Evolutionary conservation across 495 filamentous ascomycete genomes (phyloP), one percentile per base, ranked within the genome.

Genomic region (Xylaria bambusicola): DNA sequence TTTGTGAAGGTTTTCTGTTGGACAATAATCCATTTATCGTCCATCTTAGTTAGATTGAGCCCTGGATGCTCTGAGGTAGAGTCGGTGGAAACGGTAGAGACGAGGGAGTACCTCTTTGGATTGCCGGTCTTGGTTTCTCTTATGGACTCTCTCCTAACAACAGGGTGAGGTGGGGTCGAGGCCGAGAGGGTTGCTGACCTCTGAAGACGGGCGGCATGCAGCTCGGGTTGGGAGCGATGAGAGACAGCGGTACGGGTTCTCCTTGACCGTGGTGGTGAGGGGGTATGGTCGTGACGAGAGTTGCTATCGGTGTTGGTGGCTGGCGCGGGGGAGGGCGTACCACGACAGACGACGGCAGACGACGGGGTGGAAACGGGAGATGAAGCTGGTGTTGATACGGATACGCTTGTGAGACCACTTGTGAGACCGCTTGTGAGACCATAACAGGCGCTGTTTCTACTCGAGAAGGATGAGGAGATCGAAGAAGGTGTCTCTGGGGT

Each of bases 1-100:
- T 98, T 98, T 18, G 92, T 96, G 73, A 98, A 98, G n/a, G 94
- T 98, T 84, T 98, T 98, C 73, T 97, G 89, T 78, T 98, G 93
- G 68, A 96, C 93, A 67, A 86, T 91, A 68, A 98, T 87, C 93
- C 93, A 98, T 77, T 87, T 87, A 81, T 93, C 89, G 79, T 96
- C 80, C 82, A 84, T 84, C 69, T 73, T 83, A 66, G 59, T 70
- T 46, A 72, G 61, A 53, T 66, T 68, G 62, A 70, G 71, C 63
- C 72, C 71, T 68, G 68, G 73, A 65, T 66, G 72, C 59, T 75
- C 68, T 58, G 63, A 63, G 68, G 61, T 36, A 62, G 61, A 56
- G 49, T 59, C 35, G 53, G 55, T 51, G 58, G 49, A 63, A 38
- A 33, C 38, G 67, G 62, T 70, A 57, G 64, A 65, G 58, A 24